phyloP scores from a whole-genome alignment of 768 basidiomycete species.

The Boletales sp. region DNA sequence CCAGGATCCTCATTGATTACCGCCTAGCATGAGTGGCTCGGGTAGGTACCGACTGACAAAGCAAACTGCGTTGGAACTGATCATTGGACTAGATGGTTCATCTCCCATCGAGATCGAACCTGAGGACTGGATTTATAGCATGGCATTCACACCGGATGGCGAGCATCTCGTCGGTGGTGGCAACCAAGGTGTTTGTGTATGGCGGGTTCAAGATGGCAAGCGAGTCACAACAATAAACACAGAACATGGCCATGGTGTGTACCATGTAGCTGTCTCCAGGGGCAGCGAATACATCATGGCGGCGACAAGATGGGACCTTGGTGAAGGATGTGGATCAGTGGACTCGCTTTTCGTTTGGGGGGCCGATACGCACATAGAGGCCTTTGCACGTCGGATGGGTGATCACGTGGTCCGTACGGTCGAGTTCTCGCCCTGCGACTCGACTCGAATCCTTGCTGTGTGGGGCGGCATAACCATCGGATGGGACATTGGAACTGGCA shows the following conservation, averaged over 20 bases:
- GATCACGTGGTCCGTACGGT: neutral
- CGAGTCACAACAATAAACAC: neutral
- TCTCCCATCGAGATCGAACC: neutral
- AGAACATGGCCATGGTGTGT: neutral
- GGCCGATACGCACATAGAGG: neutral
- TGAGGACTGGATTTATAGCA: neutral
- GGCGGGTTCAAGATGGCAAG: neutral
- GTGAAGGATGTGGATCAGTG: neutral
- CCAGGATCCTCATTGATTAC: no score
- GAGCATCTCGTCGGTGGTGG: neutral
- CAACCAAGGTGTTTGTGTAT: neutral
- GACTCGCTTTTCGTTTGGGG: neutral
- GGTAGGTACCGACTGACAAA: no score
- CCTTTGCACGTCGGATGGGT: neutral
- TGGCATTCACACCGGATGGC: neutral
- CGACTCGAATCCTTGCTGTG: neutral
- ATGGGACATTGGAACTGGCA: neutral
- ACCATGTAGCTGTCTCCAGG: neutral
- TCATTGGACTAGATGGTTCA: no score
- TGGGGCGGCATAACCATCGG: neutral
- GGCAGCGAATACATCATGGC: neutral
- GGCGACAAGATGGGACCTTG: no score
- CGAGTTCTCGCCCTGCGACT: constrained; percentile 4
- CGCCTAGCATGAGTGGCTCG: no score
- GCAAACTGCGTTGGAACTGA: no score